Evolutionary conservation across 495 filamentous ascomycete species (phyloP).

Genomic region (Aspergillus asperescens): DNA sequence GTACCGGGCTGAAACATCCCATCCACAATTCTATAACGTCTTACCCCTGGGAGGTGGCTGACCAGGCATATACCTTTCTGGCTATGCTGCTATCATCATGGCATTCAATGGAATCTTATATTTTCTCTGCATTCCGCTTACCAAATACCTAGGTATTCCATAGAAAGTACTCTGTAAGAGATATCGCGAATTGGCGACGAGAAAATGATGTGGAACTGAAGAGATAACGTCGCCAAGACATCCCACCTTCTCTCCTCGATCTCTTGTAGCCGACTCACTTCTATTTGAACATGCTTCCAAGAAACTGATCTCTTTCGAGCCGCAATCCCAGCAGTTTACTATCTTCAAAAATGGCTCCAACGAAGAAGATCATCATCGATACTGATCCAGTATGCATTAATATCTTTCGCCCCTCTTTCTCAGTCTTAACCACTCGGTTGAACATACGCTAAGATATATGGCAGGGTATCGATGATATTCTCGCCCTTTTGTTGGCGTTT

Average conservation of each 20-base stretch:
- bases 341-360: constrained; percentile 11
- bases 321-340: neutral
- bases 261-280: neutral
- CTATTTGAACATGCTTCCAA: neutral
- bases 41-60: no score
- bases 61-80: no score
- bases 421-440: neutral
- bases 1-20: no score
- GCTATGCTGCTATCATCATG: no score
- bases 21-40: no score
- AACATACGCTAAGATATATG: neutral
- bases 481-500: constrained; percentile 80
- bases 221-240: neutral
- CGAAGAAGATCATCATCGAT: constrained; percentile 82
- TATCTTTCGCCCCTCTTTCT: neutral
- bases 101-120: no score
- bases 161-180: no score
- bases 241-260: constrained; percentile 11
- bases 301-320: neutral
- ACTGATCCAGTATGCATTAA: constrained; percentile 72
- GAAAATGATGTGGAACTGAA: constrained; percentile 12
- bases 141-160: no score
- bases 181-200: neutral
- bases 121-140: no score
- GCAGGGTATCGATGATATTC: constrained; percentile 85